Base-by-base conservation (phyloP, 2,329 filamentous ascomycete species). In the Ciborinia camelliae region DNA sequence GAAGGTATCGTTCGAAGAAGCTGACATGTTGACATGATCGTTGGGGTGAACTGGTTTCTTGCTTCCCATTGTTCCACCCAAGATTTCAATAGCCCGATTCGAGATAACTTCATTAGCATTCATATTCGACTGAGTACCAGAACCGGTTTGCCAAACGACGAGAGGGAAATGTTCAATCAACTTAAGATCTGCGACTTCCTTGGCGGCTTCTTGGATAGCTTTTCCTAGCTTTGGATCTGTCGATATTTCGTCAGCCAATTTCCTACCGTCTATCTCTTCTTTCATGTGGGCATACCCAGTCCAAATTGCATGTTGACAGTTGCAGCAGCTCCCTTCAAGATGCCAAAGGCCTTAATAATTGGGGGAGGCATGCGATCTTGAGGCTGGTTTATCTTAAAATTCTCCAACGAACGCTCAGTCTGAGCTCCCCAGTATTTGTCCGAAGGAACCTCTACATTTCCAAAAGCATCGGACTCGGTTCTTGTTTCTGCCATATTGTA, bases 81-180 rank as follows among this genome's bases (percentile, higher is more conserved):
- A 85, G 69, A 98, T 96, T 83, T 98, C 94, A 79, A 98, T 98
- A 70, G 95, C 95, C 71, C 95, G 91, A 86, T 98, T 99, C 70
- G 94, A 97, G 79, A 99, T 98, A 79, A 99, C 95, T 79, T 99
- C 95, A 83, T 99, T 99, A 77, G 94, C 93, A 82, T 99, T 99
- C 95, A 98, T 98, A 87, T 75, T 98, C 79, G 93, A 97, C 84
- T 98, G 95, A 37, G 95, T 98, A 76, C 95, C 95, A 59, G 95
- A 98, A 69, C 95, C 95, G 63, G 95, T 99, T 84, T 99, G 95
- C 95, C 95, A 99, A 76, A 99, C 94, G 65, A 98, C 94, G 67
- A 98, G 90, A 70, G 95, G 95, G 82, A 99, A 98, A 84, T 98
- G 94, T 79, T 97, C 93, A 75, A 96, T 79, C 73, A 98, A 89